These are phyloP conservation scores for Microbotryomycetes sp. DNA, from an alignment of 1,284 basidiomycete species.

Conservation along the genomic window DNA sequence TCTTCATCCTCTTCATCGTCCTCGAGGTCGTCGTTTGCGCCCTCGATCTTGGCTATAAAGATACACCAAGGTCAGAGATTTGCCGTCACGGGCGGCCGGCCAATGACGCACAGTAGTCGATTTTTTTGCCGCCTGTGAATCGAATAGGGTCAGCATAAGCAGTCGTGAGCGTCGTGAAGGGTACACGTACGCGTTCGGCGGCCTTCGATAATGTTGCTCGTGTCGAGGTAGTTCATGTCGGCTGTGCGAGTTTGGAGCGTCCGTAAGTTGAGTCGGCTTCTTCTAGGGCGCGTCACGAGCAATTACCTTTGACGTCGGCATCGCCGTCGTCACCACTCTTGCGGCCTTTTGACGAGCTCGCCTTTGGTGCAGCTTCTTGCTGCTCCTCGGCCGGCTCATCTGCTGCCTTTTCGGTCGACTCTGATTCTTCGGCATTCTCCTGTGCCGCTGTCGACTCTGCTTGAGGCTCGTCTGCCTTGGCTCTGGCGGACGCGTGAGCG, in stretches of 20 bases:
- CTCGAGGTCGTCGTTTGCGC: background rate
- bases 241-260: background rate
- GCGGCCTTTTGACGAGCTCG: background rate
- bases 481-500: too few species aligned
- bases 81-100: background rate
- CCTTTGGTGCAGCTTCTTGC: background rate
- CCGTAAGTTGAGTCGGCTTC: too few species aligned
- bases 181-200: constrained; percentile 8
- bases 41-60: background rate
- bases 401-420: background rate
- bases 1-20: constrained; percentile 1
- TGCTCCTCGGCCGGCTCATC: background rate
- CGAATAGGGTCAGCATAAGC: background rate
- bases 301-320: constrained; percentile 3
- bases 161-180: background rate
- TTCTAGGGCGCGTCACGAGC: too few species aligned
- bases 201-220: constrained; percentile 11
- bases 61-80: background rate
- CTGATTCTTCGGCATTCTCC: background rate
- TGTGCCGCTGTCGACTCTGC: too few species aligned
- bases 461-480: constrained; percentile 6
- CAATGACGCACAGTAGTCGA: constrained; percentile 4
- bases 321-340: background rate
- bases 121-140: constrained; percentile 8
- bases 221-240: constrained; percentile 9